phyloP scores from a whole-genome alignment of 768 basidiomycete genomes.

The Psilocybe cubensis region DNA sequence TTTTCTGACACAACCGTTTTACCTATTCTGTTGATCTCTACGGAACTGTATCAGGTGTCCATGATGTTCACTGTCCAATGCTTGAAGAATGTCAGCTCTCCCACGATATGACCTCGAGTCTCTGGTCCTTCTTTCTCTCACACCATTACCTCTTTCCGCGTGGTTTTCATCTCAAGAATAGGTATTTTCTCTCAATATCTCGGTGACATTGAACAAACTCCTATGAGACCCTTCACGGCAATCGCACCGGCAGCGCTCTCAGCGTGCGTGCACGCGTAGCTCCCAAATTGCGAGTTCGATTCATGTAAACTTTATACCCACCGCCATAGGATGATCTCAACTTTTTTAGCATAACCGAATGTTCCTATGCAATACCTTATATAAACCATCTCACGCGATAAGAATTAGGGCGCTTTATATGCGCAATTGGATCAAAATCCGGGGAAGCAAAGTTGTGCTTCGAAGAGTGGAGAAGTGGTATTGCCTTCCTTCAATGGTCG shows the following conservation, averaged over 20 bases:
- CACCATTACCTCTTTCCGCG: not conserved
- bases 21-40: too few species aligned
- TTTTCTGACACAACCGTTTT: too few species aligned
- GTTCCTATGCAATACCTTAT: not conserved
- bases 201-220: not conserved
- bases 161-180: conserved; percentile 1
- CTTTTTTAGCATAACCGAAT: not conserved
- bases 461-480: not conserved
- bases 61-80: not conserved
- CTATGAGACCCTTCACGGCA: not conserved
- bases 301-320: not conserved
- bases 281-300: not conserved
- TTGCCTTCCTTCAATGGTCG: not conserved
- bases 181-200: not conserved
- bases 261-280: not conserved
- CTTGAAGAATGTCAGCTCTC: not conserved
- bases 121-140: not conserved
- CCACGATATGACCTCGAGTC: not conserved
- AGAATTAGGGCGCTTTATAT: conserved; percentile 10
- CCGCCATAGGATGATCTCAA: not conserved
- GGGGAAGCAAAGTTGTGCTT: not conserved
- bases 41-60: too few species aligned
- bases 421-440: not conserved
- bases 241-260: not conserved
- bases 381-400: conserved; percentile 20